phyloP scores from a whole-genome alignment of 805 yeast species.

The Metschnikowia proteae region DNA sequence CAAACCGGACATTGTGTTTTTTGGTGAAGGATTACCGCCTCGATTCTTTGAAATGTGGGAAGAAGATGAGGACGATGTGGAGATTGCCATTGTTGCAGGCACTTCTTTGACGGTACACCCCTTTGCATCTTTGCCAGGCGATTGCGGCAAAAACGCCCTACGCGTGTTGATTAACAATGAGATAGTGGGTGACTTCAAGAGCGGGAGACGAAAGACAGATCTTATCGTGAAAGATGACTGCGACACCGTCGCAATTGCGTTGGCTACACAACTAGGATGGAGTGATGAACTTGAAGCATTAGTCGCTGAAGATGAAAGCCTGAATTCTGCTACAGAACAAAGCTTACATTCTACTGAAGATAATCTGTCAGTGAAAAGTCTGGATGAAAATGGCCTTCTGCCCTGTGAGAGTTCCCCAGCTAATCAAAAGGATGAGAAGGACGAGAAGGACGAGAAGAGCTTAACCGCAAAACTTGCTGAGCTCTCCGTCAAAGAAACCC shows the following conservation, averaged over 20 bases:
- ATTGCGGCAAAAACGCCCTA: slow-evolving; percentile 43
- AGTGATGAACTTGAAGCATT: slow-evolving; percentile 46
- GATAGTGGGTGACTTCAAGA: slow-evolving; percentile 67
- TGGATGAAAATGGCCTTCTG: background rate
- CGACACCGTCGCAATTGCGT: slow-evolving; percentile 55
- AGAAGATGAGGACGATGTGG: slow-evolving; percentile 47
- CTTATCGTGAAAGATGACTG: slow-evolving; percentile 57
- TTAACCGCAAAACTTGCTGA: background rate
- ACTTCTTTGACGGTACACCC: slow-evolving; percentile 89
- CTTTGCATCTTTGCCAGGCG: slow-evolving; percentile 78
- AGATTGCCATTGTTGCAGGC: slow-evolving; percentile 84
- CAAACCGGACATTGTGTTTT: slow-evolving; percentile 92
- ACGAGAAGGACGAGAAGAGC: background rate
- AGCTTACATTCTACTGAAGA: background rate
- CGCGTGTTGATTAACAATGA: slow-evolving; percentile 76
- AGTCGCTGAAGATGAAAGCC: slow-evolving; percentile 14
- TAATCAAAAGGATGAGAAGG: slow-evolving; percentile 2
- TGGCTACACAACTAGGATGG: slow-evolving; percentile 67
- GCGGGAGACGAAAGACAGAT: slow-evolving; percentile 52
- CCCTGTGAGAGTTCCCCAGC: background rate
- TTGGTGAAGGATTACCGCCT: slow-evolving; percentile 82
- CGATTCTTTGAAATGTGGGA: slow-evolving; percentile 71
- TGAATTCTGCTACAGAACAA: background rate
- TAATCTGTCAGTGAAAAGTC: background rate
- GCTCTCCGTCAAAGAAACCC: background rate